These are phyloP conservation scores for Rutidosis leptorrhynchoides DNA, from an alignment of 129 eudicot genomes.

Conservation along the genomic window DNA sequence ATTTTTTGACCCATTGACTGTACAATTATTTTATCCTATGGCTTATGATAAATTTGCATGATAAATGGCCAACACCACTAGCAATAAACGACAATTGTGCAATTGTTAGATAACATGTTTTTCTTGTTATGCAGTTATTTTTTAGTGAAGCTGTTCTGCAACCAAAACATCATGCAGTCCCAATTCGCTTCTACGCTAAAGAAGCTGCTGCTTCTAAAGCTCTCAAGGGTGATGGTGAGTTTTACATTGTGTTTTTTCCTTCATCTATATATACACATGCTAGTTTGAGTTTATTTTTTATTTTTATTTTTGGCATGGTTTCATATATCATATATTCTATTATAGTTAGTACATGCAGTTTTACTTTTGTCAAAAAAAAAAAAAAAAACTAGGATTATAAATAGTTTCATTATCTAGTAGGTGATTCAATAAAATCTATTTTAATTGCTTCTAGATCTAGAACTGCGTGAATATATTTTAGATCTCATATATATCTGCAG, in stretches of 20 bases:
- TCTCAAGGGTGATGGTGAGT: slow-evolving; percentile 88
- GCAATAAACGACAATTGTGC: too few relatives aligned
- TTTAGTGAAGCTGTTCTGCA: slow-evolving; percentile 37
- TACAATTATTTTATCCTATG: background rate
- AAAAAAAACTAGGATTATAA: too few relatives aligned
- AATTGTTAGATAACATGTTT: background rate
- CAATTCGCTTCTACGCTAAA: slow-evolving; percentile 65
- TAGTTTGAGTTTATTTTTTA: too few relatives aligned
- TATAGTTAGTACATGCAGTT: too few relatives aligned
- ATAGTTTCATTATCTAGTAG: background rate
- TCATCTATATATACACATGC: background rate
- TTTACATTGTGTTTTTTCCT: background rate
- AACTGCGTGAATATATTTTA: background rate
- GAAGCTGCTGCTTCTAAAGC: slow-evolving; percentile 64
- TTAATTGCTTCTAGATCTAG: background rate
- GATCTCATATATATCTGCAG: background rate
- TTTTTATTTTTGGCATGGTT: background rate
- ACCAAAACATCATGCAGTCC: slow-evolving; percentile 43
- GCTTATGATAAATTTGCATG: background rate
- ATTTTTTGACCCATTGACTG: background rate
- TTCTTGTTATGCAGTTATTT: slow-evolving; percentile 36
- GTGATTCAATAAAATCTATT: background rate
- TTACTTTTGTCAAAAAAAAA: too few relatives aligned
- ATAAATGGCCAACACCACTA: background rate
- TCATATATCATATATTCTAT: too few relatives aligned